phyloP scores from a whole-genome alignment of 257 asterid genomes.

The Nicotiana knightiana region DNA sequence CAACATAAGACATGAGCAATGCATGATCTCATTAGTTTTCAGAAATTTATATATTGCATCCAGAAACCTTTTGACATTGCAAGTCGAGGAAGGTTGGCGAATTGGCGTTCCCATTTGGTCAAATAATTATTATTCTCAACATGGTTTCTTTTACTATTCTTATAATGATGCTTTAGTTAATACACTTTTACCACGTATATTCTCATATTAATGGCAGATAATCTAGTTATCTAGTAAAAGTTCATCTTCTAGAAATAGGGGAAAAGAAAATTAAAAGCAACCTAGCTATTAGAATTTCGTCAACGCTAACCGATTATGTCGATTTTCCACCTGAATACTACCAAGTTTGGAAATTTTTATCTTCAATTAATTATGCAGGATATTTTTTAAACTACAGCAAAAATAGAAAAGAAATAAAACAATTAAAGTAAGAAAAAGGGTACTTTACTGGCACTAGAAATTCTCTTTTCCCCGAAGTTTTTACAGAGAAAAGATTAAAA shows the following conservation, averaged over 20 bases:
- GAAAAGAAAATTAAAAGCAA: not conserved
- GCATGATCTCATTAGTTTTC: not conserved
- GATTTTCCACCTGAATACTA: not conserved
- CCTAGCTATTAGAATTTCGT: not conserved
- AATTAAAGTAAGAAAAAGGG: no score
- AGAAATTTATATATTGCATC: not conserved
- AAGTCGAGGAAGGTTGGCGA: not conserved
- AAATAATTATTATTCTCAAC: not conserved
- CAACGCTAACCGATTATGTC: not conserved
- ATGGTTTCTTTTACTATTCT: not conserved
- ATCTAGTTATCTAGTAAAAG: not conserved
- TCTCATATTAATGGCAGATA: not conserved
- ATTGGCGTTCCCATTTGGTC: not conserved
- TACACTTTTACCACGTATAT: not conserved
- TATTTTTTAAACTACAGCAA: not conserved
- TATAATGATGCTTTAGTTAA: not conserved
- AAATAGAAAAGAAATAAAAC: no score
- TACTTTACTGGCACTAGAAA: no score
- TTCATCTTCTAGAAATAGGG: not conserved
- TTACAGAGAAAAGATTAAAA: no score
- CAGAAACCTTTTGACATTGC: not conserved
- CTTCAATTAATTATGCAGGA: not conserved
- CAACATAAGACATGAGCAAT: no score
- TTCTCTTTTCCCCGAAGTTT: no score
- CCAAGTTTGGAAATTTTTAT: not conserved